Evolutionary conservation across 495 filamentous ascomycete species (phyloP).

Genomic region (Aspergillus asperescens): DNA sequence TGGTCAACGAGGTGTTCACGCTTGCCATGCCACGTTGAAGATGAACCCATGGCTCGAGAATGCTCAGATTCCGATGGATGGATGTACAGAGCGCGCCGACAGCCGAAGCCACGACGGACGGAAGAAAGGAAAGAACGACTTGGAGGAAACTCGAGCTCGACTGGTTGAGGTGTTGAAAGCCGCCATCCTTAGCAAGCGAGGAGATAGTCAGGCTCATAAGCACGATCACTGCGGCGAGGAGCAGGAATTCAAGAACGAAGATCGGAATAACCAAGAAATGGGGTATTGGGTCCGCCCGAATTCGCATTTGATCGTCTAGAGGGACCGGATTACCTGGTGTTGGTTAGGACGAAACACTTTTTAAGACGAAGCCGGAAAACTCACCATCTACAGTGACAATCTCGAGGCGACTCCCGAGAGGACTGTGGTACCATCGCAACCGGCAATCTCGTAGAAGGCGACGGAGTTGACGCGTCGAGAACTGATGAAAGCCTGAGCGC

Average conservation of each 20-base stretch:
- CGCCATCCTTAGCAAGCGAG: constrained; percentile 30
- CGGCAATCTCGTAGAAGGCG: constrained; percentile 29
- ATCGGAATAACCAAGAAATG: constrained; percentile 40
- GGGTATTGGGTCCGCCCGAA: constrained; percentile 32
- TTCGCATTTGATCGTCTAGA: constrained; percentile 23
- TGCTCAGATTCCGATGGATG: constrained; percentile 37
- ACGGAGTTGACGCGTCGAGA: constrained; percentile 36
- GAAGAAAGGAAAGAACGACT: constrained; percentile 34
- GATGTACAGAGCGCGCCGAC: constrained; percentile 37
- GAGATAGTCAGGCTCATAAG: constrained; percentile 31
- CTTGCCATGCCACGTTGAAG: constrained; percentile 37
- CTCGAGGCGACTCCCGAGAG: constrained; percentile 29
- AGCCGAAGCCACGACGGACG: constrained; percentile 35
- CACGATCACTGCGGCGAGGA: constrained; percentile 33
- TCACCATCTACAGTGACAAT: constrained; percentile 34
- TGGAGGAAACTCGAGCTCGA: constrained; percentile 35
- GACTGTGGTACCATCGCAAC: constrained; percentile 32
- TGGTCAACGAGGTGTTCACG: constrained; percentile 27
- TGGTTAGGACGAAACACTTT: constrained; percentile 2
- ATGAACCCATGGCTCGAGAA: constrained; percentile 44
- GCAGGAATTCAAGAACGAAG: constrained; percentile 37
- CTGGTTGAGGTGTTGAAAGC: constrained; percentile 34
- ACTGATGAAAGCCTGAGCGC: constrained; percentile 32
- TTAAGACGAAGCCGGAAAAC: background rate
- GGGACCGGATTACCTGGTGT: constrained; percentile 24